These are phyloP conservation scores for Vinca minor DNA, from an alignment of 257 asterid species.

Conservation along the genomic window DNA sequence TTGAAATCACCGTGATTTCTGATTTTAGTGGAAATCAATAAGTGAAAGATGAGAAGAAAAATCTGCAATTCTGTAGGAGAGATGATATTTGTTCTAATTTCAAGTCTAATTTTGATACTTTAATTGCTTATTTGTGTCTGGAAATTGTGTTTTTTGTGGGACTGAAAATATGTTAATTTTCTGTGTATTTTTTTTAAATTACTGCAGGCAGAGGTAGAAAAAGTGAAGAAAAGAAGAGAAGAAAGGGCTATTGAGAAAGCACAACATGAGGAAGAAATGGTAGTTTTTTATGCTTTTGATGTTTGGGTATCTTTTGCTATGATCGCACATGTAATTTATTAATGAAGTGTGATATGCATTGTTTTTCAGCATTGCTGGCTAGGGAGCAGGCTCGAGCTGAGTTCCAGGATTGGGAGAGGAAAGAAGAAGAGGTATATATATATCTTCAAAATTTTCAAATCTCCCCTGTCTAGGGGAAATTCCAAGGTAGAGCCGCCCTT, in stretches of 20 bases:
- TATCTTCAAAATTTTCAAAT: neutral
- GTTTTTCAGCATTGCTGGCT: conserved; percentile 54
- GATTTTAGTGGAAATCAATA: neutral
- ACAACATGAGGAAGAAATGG: conserved; percentile 96
- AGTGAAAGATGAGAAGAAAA: neutral
- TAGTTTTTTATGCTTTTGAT: conserved; percentile 18
- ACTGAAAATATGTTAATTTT: conserved; percentile 1
- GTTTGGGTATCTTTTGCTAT: neutral
- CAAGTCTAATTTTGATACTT: neutral
- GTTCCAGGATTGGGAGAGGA: conserved; percentile 98
- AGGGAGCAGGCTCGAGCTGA: conserved; percentile 98
- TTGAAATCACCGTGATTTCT: neutral
- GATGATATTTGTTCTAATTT: neutral
- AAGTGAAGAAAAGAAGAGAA: conserved; percentile 92
- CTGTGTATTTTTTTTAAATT: conserved; percentile 10
- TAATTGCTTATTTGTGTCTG: too few species aligned
- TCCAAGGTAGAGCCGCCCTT: too few species aligned
- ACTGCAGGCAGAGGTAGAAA: conserved; percentile 82
- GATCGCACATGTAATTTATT: neutral
- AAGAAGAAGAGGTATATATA: conserved; percentile 90
- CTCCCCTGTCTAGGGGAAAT: too few species aligned
- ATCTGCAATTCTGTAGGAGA: neutral
- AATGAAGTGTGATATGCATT: conserved; percentile 7
- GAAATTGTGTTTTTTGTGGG: neutral
- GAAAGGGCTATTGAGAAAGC: conserved; percentile 96